Evolutionary conservation across 352 stramenopile species (phyloP).

Genomic region (Phytophthora colocasiae): DNA sequence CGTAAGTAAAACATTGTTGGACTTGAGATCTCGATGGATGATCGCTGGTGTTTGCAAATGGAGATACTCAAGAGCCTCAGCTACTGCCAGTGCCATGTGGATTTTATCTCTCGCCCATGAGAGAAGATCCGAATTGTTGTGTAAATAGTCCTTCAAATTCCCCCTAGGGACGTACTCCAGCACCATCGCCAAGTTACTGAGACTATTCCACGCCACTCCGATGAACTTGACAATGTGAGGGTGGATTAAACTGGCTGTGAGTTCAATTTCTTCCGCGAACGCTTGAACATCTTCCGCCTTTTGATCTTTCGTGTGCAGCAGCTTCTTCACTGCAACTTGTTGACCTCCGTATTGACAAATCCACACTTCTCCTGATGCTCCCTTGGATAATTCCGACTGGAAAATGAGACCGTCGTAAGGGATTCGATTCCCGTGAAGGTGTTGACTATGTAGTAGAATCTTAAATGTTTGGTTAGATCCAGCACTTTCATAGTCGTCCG

Average conservation of each 20-base stretch:
- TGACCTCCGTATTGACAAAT: constrained; percentile 49
- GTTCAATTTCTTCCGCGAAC: constrained; percentile 62
- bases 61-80: constrained; percentile 41
- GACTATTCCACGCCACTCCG: constrained; percentile 58
- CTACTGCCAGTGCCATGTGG: constrained; percentile 45
- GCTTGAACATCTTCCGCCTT: constrained; percentile 36
- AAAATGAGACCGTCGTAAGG: constrained; percentile 27
- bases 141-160: constrained; percentile 31
- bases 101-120: constrained; percentile 47
- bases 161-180: constrained; percentile 35
- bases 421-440: constrained; percentile 35
- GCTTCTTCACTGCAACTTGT: constrained; percentile 52
- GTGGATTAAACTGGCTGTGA: constrained; percentile 55
- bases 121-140: constrained; percentile 19
- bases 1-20: constrained; percentile 78
- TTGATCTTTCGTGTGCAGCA: constrained; percentile 36
- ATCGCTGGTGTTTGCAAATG: constrained; percentile 30
- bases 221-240: constrained; percentile 60
- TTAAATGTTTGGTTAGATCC: constrained; percentile 30
- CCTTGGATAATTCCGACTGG: constrained; percentile 32
- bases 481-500: constrained; percentile 20
- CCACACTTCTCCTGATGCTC: constrained; percentile 54
- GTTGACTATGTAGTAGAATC: constrained; percentile 21
- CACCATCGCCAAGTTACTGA: constrained; percentile 44
- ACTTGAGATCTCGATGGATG: constrained; percentile 48